Conservation (phyloP, 2,329 filamentous ascomycete species). For the Alternaria gansuensis region DNA sequence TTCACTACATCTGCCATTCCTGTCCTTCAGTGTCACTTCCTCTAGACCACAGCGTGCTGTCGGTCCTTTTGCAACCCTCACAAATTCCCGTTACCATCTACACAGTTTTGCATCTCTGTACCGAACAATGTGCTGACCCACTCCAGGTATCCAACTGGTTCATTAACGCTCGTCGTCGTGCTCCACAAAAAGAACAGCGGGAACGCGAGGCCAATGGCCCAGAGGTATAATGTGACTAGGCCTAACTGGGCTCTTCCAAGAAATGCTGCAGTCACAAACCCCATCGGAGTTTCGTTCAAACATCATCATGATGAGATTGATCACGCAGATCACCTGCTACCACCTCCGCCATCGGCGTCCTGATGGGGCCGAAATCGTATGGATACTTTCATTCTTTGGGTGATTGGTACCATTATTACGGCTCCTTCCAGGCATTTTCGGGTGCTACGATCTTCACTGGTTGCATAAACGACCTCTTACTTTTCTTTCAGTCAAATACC, state of each 20-base stretch:
- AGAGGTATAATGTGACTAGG: constrained; percentile 12
- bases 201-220: constrained; percentile 37
- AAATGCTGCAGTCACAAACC: not conserved
- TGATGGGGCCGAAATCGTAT: constrained; percentile 8
- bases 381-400: constrained; percentile 5
- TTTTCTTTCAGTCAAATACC: constrained; percentile 27
- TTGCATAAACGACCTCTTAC: constrained; percentile 3
- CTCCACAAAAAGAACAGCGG: constrained; percentile 43
- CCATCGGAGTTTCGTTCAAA: not conserved
- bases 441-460: constrained; percentile 8
- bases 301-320: not conserved
- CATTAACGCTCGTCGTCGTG: constrained; percentile 75
- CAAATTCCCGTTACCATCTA: not conserved
- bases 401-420: not conserved
- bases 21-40: constrained; percentile 19
- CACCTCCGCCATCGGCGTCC: not conserved
- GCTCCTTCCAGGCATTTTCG: not conserved
- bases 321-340: not conserved
- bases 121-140: constrained; percentile 21
- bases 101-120: not conserved
- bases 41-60: constrained; percentile 15
- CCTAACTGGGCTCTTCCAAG: not conserved
- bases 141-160: constrained; percentile 77
- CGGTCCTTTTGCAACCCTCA: constrained; percentile 7
- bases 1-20: constrained; percentile 36